A percentile compares a stretch with the other conserved stretches of the same genome.
phyloP scores from a whole-genome alignment of 73 alveolate species.

The Paramecium sexaurelia region DNA sequence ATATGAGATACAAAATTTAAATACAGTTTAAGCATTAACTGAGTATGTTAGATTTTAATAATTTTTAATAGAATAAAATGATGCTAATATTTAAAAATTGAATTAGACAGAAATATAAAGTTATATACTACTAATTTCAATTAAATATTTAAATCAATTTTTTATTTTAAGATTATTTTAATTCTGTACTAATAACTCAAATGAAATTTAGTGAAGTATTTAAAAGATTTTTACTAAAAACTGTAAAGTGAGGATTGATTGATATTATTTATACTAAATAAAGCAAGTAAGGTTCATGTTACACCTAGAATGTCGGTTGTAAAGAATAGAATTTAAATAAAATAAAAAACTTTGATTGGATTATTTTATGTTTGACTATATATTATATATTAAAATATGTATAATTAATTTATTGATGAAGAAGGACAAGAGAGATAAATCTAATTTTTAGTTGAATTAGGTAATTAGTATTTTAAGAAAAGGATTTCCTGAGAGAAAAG shows the following conservation, averaged over 20 bases:
- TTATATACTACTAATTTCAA: too few relatives aligned
- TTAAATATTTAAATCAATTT: too few relatives aligned
- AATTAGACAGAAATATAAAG: too few relatives aligned
- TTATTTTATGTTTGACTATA: neutral
- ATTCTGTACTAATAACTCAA: too few relatives aligned
- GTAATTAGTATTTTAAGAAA: neutral
- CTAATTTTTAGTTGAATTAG: neutral
- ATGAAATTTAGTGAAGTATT: neutral
- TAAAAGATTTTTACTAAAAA: neutral
- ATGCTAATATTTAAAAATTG: too few relatives aligned
- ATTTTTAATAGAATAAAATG: neutral
- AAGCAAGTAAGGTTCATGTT: neutral
- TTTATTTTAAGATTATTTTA: too few relatives aligned
- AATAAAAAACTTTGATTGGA: neutral
- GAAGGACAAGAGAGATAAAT: constrained; percentile 43
- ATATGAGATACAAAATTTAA: neutral
- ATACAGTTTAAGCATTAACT: neutral
- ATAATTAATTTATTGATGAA: constrained; percentile 54
- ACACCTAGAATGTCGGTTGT: neutral
- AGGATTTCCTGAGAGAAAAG: constrained; percentile 31
- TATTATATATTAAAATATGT: neutral
- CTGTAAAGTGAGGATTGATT: neutral
- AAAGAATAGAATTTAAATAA: neutral
- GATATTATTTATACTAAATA: neutral
- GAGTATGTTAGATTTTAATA: neutral